phyloP scores from a whole-genome alignment of 1,284 basidiomycete species.

The Dichomitus squalens region DNA sequence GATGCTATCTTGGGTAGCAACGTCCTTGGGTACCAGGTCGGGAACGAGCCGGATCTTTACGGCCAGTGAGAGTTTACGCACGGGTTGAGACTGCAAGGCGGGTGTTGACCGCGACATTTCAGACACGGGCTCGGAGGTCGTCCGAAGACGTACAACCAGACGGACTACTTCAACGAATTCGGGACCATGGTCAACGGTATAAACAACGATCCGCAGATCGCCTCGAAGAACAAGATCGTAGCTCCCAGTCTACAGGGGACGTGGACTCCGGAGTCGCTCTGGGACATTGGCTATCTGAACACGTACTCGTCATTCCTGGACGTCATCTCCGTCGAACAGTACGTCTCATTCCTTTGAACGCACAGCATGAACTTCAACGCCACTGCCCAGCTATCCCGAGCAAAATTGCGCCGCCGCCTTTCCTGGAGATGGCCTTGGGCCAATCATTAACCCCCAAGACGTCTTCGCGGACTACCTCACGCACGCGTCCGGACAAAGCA shows the following conservation, averaged over 20 bases:
- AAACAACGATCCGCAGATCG: slow-evolving; percentile 38
- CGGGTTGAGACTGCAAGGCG: not conserved
- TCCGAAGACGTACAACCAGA: slow-evolving; percentile 37
- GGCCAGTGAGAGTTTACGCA: slow-evolving; percentile 23
- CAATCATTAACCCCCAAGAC: slow-evolving; percentile 47
- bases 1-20: slow-evolving; percentile 57
- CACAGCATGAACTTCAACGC: not conserved
- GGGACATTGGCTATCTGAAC: slow-evolving; percentile 48
- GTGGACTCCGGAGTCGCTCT: slow-evolving; percentile 49
- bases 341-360: slow-evolving; percentile 16
- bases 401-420: slow-evolving; percentile 36
- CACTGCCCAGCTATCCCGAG: slow-evolving; percentile 51
- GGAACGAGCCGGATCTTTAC: no score
- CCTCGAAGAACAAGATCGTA: slow-evolving; percentile 41
- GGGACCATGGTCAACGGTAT: slow-evolving; percentile 44
- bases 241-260: slow-evolving; percentile 53
- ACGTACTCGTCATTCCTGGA: slow-evolving; percentile 40
- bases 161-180: slow-evolving; percentile 54
- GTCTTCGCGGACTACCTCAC: slow-evolving; percentile 59
- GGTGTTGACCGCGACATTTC: not conserved
- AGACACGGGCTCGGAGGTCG: slow-evolving; percentile 35
- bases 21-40: slow-evolving; percentile 61
- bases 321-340: slow-evolving; percentile 53
- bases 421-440: slow-evolving; percentile 29
- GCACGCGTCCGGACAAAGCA: slow-evolving; percentile 50